Conservation (phyloP, 129 eudicot species). For the Glebionis coronaria region DNA sequence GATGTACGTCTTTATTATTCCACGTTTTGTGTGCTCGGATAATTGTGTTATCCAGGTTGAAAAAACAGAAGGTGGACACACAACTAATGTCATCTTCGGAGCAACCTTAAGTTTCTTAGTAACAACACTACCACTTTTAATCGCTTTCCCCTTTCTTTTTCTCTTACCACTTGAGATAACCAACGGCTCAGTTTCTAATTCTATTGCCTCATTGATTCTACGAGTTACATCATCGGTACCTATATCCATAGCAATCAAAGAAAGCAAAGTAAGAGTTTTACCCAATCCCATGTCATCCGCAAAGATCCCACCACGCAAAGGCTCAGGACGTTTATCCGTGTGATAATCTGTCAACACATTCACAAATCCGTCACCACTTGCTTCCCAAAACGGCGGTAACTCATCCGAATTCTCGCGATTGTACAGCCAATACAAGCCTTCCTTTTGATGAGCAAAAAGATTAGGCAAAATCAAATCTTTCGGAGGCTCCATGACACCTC, state of each 20-base stretch:
- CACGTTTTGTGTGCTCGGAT: slow-evolving; percentile 56
- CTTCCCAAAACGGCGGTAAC: slow-evolving; percentile 86
- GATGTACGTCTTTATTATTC: slow-evolving; percentile 56
- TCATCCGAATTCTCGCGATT: slow-evolving; percentile 60
- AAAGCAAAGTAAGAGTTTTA: slow-evolving; percentile 76
- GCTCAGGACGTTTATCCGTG: slow-evolving; percentile 53
- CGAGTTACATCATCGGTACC: slow-evolving; percentile 16
- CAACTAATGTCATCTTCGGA: slow-evolving; percentile 59
- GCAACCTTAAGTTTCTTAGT: slow-evolving; percentile 39
- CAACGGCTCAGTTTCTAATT: slow-evolving; percentile 17
- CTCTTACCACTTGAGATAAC: slow-evolving; percentile 32
- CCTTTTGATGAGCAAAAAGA: slow-evolving; percentile 76
- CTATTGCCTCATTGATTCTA: slow-evolving; percentile 26
- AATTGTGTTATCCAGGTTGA: slow-evolving; percentile 80
- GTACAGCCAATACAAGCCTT: slow-evolving; percentile 74
- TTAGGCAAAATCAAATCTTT: slow-evolving; percentile 47
- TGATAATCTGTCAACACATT: slow-evolving; percentile 63
- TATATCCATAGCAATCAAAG: slow-evolving; percentile 76
- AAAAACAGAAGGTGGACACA: slow-evolving; percentile 86
- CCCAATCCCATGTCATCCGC: slow-evolving; percentile 99
- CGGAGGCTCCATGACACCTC: slow-evolving; percentile 64
- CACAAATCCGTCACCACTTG: slow-evolving; percentile 39
- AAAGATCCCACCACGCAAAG: slow-evolving; percentile 86
- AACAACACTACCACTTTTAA: slow-evolving; percentile 19
- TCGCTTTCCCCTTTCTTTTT: slow-evolving; percentile 47